phyloP scores from a whole-genome alignment of 106 monocot species.

The Dioscorea alata region DNA sequence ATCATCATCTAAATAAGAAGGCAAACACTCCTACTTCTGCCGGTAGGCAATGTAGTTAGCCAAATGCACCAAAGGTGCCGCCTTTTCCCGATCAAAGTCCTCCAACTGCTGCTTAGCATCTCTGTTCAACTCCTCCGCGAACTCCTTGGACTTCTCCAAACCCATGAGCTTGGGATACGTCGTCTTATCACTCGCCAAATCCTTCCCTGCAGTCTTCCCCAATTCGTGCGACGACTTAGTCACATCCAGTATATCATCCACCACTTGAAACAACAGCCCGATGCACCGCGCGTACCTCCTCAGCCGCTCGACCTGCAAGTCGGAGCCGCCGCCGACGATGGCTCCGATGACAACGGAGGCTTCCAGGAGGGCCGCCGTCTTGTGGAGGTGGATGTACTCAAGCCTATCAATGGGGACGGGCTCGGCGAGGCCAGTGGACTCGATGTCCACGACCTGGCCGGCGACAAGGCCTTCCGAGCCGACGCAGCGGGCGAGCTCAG shows the following conservation, averaged over 20 bases:
- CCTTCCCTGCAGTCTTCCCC: conserved; percentile 88
- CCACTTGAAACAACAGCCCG: conserved; percentile 84
- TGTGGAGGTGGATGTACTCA: conserved; percentile 78
- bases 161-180: conserved; percentile 83
- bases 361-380: conserved; percentile 79
- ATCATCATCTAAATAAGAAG: too few relatives aligned
- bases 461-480: conserved; percentile 52
- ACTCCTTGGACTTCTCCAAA: conserved; percentile 61
- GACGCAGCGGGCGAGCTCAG: conserved; percentile 32
- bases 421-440: conserved; percentile 28
- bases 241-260: conserved; percentile 82
- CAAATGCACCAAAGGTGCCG: conserved; percentile 57
- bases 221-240: conserved; percentile 68
- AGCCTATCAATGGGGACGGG: conserved; percentile 37
- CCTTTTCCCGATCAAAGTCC: conserved; percentile 56
- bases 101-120: conserved; percentile 54
- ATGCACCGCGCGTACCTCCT: conserved; percentile 56
- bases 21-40: conserved; percentile 28
- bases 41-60: conserved; percentile 73
- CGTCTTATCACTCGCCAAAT: conserved; percentile 66
- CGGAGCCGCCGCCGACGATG: conserved; percentile 60
- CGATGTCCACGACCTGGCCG: conserved; percentile 56
- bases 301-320: conserved; percentile 57
- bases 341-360: conserved; percentile 83
- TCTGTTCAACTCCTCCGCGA: conserved; percentile 56